These are phyloP conservation scores for Sphaerobolus stellatus DNA, from an alignment of 1,284 basidiomycete genomes.

Conservation along the genomic window DNA sequence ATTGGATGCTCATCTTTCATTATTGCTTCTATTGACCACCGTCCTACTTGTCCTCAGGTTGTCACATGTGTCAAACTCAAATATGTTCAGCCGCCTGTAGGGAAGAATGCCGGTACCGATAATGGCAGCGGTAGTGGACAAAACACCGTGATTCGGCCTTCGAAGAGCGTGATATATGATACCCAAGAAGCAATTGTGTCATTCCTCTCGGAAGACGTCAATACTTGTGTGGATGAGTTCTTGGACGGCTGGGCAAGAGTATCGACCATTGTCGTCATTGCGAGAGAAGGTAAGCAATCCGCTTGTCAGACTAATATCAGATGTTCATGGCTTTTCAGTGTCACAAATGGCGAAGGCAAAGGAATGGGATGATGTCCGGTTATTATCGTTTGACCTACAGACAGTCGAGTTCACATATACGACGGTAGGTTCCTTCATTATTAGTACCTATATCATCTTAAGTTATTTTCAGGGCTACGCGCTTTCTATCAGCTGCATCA, in stretches of 20 bases:
- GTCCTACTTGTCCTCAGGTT: constrained; percentile 47
- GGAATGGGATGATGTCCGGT: constrained; percentile 67
- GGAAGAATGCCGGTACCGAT: constrained; percentile 57
- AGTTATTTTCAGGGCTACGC: constrained; percentile 55
- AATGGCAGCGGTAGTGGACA: constrained; percentile 20
- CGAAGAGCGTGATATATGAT: constrained; percentile 84
- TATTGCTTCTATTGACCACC: constrained; percentile 5
- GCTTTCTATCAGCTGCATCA: constrained; percentile 70
- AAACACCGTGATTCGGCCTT: constrained; percentile 68
- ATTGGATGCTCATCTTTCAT: constrained; percentile 3
- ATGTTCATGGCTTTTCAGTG: constrained; percentile 44
- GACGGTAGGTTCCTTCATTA: constrained; percentile 36
- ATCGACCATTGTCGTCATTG: constrained; percentile 89
- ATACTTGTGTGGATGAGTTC: constrained; percentile 85
- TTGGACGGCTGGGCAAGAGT: constrained; percentile 88
- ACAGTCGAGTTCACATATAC: constrained; percentile 86
- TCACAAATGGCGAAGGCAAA: constrained; percentile 75
- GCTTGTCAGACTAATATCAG: constrained; percentile 10
- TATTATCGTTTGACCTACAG: constrained; percentile 85
- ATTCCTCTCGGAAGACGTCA: constrained; percentile 81
- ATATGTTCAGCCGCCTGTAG: constrained; percentile 81
- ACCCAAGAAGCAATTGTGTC: constrained; percentile 81
- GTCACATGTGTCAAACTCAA: constrained; percentile 85
- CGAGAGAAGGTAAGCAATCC: constrained; percentile 66
- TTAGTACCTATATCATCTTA: constrained; percentile 1